Conservation (phyloP, 2,329 filamentous ascomycete genomes). For the Pseudocercospora crystallina region DNA sequence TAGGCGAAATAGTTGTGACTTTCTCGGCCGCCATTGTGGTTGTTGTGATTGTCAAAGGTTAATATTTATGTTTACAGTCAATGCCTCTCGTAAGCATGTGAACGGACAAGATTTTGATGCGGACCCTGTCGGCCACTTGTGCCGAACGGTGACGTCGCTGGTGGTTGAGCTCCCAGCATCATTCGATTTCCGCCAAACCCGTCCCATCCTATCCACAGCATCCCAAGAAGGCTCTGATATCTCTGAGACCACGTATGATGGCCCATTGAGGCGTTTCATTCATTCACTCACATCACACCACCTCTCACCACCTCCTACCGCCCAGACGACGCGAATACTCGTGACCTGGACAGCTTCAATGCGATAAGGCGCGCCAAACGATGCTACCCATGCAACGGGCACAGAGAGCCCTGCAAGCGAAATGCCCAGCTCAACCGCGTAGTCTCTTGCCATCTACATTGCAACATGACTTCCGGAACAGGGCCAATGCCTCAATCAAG, state of each 20-base stretch:
- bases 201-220: background rate
- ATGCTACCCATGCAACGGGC: constrained; percentile 26
- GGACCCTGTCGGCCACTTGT: background rate
- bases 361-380: constrained; percentile 18
- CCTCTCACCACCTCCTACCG: no score
- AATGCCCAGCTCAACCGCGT: no score
- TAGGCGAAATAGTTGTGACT: constrained; percentile 81
- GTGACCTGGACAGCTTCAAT: constrained; percentile 15
- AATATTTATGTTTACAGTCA: background rate
- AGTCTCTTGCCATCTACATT: constrained; percentile 4
- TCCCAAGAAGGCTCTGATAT: background rate
- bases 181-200: background rate
- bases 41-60: background rate
- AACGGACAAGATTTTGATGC: constrained; percentile 1
- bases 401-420: no score
- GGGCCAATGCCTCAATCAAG: constrained; percentile 12
- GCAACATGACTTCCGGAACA: constrained; percentile 8
- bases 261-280: no score
- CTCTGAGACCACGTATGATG: no score
- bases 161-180: no score
- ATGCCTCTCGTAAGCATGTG: background rate
- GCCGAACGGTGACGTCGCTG: background rate
- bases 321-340: no score
- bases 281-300: no score
- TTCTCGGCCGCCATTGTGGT: constrained; percentile 54